Base-by-base conservation (phyloP, 2,329 filamentous ascomycete species). In the Aurifilum marmelostoma region DNA sequence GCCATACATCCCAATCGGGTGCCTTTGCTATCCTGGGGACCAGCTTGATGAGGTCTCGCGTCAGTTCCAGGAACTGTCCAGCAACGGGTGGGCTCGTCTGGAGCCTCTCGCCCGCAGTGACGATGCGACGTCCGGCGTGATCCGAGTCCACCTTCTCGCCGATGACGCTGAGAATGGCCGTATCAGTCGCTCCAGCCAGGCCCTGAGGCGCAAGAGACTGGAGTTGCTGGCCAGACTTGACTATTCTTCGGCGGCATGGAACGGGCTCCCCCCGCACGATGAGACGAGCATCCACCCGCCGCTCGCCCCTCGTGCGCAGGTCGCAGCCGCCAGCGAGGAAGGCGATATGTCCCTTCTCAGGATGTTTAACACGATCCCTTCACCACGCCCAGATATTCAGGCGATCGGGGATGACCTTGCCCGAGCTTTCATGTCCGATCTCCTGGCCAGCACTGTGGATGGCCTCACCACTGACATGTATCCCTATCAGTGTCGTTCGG, bases 401-500 rank as follows among this genome's bases (percentile, higher is more conserved):
- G 72, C 74, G 0, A 80, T 92, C 9, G 71, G 75, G 0, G 85
- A 89, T 67, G 77, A 78, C 0, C 84, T 88, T 69, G 80, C 83
- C 1, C 83, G 82, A 62, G 80, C 84, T 34, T 84, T 86, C 0
- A 85, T 91, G 75, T 79, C 84, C 54, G 82, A 83, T 34, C 76
- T 94, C 1, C 76, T 92, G 61, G 75, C 82, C 43, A 83, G 84
- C 74, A 74, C 80, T 16, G 73, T 92, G 0, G 75, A 79, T 1
- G 91, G 91, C 0, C 77, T 94, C 6, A 85, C 78, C 18, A 92
- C 92, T 0, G 80, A 80, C 0, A 81, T 97, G 0, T 92, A 96
- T 76, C 84, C 87, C 0, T 97, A 97, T 74, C 95, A 98, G 77
- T 86, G 90, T 64, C 87, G 91, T 59, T 95, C 94, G 0, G 91